These are phyloP conservation scores for Remersonia thermophila DNA, from an alignment of 2,329 filamentous ascomycete species.

Conservation along the genomic window DNA sequence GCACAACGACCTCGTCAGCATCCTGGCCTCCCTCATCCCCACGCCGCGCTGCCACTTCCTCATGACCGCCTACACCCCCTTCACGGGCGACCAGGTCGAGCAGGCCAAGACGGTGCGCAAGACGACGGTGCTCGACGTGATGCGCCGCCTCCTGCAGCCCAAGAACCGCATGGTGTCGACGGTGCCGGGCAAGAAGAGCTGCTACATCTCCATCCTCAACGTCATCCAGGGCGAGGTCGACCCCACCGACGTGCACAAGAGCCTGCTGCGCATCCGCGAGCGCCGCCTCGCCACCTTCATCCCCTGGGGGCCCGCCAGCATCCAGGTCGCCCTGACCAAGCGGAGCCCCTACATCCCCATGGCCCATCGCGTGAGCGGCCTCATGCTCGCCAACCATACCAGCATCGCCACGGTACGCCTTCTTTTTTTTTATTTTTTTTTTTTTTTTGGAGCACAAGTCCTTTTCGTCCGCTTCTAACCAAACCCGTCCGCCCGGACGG, in stretches of 20 bases:
- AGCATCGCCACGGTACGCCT: slow-evolving; percentile 72
- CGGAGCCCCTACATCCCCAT: slow-evolving; percentile 92
- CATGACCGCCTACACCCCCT: slow-evolving; percentile 96
- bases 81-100: slow-evolving; percentile 90
- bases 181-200: slow-evolving; percentile 88
- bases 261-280: slow-evolving; percentile 87
- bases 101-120: slow-evolving; percentile 96
- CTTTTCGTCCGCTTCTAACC: no score
- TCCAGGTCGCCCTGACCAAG: slow-evolving; percentile 93
- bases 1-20: slow-evolving; percentile 98
- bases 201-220: slow-evolving; percentile 97
- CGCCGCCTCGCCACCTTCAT: slow-evolving; percentile 91
- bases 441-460: no score
- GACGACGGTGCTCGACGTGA: slow-evolving; percentile 94
- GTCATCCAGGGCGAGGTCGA: slow-evolving; percentile 98
- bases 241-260: slow-evolving; percentile 97
- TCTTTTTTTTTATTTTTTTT: not conserved
- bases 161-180: slow-evolving; percentile 99
- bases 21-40: slow-evolving; percentile 88
- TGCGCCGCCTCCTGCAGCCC: slow-evolving; percentile 86
- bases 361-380: slow-evolving; percentile 83
- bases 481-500: no score
- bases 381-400: slow-evolving; percentile 97
- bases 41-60: slow-evolving; percentile 96
- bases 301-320: slow-evolving; percentile 94